Evolutionary conservation across 306 rosid genomes (phyloP).

Genomic region (Castanea sativa): DNA sequence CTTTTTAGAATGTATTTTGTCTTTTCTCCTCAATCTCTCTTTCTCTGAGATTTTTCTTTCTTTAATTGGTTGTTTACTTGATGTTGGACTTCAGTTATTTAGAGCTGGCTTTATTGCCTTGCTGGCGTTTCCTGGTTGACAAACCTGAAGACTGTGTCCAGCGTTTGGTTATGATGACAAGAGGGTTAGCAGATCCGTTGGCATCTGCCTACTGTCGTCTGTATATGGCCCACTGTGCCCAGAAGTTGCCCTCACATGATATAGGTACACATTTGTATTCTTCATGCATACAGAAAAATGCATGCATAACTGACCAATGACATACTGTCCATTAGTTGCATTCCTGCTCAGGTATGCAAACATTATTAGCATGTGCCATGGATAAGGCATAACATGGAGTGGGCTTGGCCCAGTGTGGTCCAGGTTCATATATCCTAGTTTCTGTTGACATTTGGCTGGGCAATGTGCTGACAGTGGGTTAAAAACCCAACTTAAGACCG

Average conservation of each 20-base stretch:
- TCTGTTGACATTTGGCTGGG: not conserved
- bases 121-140: slow-evolving; percentile 77
- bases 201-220: slow-evolving; percentile 86
- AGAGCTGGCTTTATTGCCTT: slow-evolving; percentile 93
- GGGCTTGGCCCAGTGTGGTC: not conserved
- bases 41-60: slow-evolving; percentile 9
- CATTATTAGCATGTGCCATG: not conserved
- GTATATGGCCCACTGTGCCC: slow-evolving; percentile 69
- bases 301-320: not conserved
- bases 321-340: not conserved
- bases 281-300: not conserved
- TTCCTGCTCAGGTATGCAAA: not conserved
- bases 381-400: not conserved
- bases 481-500: not conserved
- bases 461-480: not conserved
- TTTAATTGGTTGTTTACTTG: slow-evolving; percentile 22
- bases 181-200: slow-evolving; percentile 93
- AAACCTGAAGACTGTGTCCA: slow-evolving; percentile 53
- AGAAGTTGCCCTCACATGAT: slow-evolving; percentile 69
- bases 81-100: slow-evolving; percentile 61
- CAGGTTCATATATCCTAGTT: not conserved
- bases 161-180: slow-evolving; percentile 82
- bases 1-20: not conserved
- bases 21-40: not conserved
- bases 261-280: slow-evolving; percentile 43